phyloP scores from a whole-genome alignment of 2,329 filamentous ascomycete genomes.

The Botryosphaeria agaves region DNA sequence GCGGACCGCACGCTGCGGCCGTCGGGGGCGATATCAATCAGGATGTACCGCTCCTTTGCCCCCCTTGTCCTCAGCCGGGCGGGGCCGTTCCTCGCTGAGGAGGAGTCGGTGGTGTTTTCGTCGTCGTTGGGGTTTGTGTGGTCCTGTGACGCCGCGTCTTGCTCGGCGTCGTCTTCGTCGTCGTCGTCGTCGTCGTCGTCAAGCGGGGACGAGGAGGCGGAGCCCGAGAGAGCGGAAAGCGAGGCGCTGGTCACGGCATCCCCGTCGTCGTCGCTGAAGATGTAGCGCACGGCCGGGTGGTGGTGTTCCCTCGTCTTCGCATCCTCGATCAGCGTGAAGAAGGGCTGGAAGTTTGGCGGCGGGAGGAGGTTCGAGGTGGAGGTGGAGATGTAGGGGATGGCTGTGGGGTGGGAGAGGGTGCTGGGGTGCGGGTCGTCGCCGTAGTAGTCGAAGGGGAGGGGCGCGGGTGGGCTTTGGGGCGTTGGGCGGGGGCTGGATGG shows the following conservation, averaged over 20 bases:
- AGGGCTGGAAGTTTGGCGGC: constrained; percentile 48
- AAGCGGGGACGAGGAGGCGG: constrained; percentile 16
- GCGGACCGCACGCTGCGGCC: constrained; percentile 44
- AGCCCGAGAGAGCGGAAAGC: constrained; percentile 32
- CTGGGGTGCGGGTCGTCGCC: too few species aligned
- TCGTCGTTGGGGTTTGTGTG: neutral
- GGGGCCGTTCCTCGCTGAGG: constrained; percentile 1
- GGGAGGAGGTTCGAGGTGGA: too few species aligned
- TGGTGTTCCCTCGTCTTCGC: constrained; percentile 52
- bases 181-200: constrained; percentile 8
- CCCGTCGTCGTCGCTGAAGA: constrained; percentile 83
- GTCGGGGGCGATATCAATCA: constrained; percentile 33
- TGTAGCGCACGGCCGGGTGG: constrained; percentile 78
- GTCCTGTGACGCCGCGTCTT: constrained; percentile 3
- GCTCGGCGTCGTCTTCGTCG: constrained; percentile 2
- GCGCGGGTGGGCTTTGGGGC: too few species aligned
- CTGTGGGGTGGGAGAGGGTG: too few species aligned
- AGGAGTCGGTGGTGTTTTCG: neutral
- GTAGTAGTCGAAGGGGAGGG: too few species aligned
- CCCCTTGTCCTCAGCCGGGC: neutral
- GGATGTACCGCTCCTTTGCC: constrained; percentile 33
- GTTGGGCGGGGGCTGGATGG: too few species aligned
- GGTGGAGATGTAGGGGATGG: too few species aligned
- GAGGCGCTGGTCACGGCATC: constrained; percentile 54
- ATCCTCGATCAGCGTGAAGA: constrained; percentile 78